phyloP scores from a whole-genome alignment of 2,329 filamentous ascomycete genomes.

The Neocatenulostroma microsporum region DNA sequence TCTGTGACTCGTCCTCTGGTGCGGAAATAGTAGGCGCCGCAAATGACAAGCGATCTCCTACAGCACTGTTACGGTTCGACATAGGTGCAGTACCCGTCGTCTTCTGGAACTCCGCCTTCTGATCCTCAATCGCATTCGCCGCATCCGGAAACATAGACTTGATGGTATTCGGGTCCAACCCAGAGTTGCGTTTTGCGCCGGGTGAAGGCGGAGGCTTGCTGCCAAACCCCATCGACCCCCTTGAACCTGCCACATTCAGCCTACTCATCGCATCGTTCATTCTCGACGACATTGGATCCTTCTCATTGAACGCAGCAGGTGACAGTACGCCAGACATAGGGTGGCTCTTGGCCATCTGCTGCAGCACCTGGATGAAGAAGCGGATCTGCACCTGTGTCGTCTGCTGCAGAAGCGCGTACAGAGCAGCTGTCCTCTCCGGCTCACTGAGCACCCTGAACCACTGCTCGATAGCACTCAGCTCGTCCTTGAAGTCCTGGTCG shows the following conservation, averaged over 20 bases:
- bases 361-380: slow-evolving; percentile 97
- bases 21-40: slow-evolving; percentile 66
- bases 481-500: slow-evolving; percentile 99
- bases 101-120: slow-evolving; percentile 95
- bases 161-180: slow-evolving; percentile 86
- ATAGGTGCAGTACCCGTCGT: slow-evolving; percentile 83
- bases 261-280: slow-evolving; percentile 96
- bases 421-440: slow-evolving; percentile 86
- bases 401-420: slow-evolving; percentile 94
- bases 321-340: slow-evolving; percentile 94
- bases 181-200: slow-evolving; percentile 76
- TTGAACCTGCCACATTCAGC: slow-evolving; percentile 75
- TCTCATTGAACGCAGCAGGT: slow-evolving; percentile 86
- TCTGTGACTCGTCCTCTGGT: slow-evolving; percentile 50
- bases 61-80: slow-evolving; percentile 85
- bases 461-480: slow-evolving; percentile 96
- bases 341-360: slow-evolving; percentile 98
- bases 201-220: slow-evolving; percentile 67
- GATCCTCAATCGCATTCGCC: slow-evolving; percentile 93
- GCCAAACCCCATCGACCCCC: slow-evolving; percentile 66
- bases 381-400: slow-evolving; percentile 98
- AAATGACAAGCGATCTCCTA: slow-evolving; percentile 66
- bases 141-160: slow-evolving; percentile 99
- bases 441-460: slow-evolving; percentile 98
- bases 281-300: slow-evolving; percentile 95